Evolutionary conservation across 23 red algal genomes (phyloP).

Genomic region (Agarophyton chilense): DNA sequence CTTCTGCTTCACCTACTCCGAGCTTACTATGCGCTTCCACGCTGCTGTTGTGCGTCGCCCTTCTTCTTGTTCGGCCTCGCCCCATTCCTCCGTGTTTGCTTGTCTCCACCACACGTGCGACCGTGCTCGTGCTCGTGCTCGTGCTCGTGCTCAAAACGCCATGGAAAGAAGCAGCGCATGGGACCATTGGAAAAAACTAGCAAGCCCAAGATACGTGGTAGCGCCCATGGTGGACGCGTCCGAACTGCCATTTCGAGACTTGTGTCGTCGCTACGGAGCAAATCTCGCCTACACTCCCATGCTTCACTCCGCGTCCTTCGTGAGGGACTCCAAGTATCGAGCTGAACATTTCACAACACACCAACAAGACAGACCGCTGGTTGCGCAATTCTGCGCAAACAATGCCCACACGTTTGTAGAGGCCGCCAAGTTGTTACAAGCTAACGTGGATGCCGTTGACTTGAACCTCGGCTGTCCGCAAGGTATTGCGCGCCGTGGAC

Average conservation of each 20-base stretch:
- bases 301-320: conserved; percentile 80
- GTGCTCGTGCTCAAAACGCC: too few species aligned
- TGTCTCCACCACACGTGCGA: too few species aligned
- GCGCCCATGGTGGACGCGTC: conserved; percentile 98
- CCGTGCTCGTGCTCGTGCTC: too few species aligned
- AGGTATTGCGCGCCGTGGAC: conserved; percentile 87
- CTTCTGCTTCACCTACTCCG: too few species aligned
- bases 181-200: conserved; percentile 70
- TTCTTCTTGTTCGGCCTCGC: too few species aligned
- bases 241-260: conserved; percentile 92
- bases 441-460: conserved; percentile 84
- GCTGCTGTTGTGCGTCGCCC: too few species aligned
- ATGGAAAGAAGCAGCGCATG: conserved; percentile 12
- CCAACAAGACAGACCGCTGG: conserved; percentile 72
- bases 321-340: conserved; percentile 53
- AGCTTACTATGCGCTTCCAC: too few species aligned
- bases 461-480: conserved; percentile 98
- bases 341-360: conserved; percentile 86
- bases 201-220: conserved; percentile 73
- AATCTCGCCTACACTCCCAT: conserved; percentile 94
- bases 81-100: too few species aligned
- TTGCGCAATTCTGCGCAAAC: conserved; percentile 91
- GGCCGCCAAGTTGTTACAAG: conserved; percentile 69
- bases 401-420: conserved; percentile 70
- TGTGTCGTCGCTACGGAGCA: conserved; percentile 84